phyloP scores from a whole-genome alignment of 2,329 filamentous ascomycete species.

The Aureobasidium sp. region DNA sequence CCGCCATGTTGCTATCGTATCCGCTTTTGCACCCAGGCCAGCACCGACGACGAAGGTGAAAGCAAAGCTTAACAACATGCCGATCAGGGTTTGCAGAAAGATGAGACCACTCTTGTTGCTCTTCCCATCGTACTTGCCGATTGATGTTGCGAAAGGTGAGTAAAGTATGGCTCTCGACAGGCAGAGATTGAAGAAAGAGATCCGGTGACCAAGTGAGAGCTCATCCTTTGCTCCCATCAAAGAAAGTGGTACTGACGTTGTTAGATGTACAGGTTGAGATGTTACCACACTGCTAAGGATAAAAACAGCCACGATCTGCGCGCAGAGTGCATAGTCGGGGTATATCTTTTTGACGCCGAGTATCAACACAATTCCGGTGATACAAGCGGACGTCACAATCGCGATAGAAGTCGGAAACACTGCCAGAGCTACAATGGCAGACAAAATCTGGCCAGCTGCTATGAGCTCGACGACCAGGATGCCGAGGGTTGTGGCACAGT shows the following conservation, averaged over 20 bases:
- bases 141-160: background rate
- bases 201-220: background rate
- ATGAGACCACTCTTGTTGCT: background rate
- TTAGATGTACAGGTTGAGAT: background rate
- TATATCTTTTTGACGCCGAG: background rate
- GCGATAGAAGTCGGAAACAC: background rate
- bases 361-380: background rate
- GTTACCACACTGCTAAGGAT: background rate
- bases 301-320: background rate
- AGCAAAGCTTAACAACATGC: background rate
- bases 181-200: background rate
- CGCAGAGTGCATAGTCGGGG: background rate
- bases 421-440: background rate
- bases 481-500: background rate
- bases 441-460: conserved; percentile 1
- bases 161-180: background rate
- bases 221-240: background rate
- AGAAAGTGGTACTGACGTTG: background rate
- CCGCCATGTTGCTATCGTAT: background rate
- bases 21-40: background rate
- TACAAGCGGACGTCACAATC: background rate
- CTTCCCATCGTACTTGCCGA: background rate
- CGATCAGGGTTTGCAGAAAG: background rate
- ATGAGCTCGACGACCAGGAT: background rate
- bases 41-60: background rate